Evolutionary conservation across 129 eudicot genomes (phyloP).

Genomic region (Tagetes patula): DNA sequence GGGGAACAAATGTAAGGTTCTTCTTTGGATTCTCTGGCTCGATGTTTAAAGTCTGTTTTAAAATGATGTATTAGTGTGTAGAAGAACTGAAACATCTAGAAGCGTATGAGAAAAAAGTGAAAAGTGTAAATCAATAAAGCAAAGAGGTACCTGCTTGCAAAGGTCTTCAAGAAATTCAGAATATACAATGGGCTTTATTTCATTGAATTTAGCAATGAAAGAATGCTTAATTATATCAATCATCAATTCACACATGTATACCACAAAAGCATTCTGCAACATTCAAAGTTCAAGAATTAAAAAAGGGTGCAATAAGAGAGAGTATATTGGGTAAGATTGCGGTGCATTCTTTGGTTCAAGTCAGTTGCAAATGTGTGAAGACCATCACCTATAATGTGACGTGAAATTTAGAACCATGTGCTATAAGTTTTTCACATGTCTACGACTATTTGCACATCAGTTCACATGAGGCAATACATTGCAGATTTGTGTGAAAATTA

Average conservation of each 20-base stretch:
- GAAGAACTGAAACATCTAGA: not conserved
- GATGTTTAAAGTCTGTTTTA: slow-evolving; percentile 64
- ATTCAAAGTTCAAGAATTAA: slow-evolving; percentile 14
- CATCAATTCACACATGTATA: slow-evolving; percentile 77
- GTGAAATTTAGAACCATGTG: not conserved
- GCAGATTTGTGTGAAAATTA: slow-evolving; percentile 8
- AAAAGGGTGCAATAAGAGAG: slow-evolving; percentile 2
- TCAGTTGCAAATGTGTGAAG: slow-evolving; percentile 10
- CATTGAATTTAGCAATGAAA: slow-evolving; percentile 88
- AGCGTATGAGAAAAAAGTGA: not conserved
- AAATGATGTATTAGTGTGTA: slow-evolving; percentile 1
- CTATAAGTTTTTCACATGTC: not conserved
- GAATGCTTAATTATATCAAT: slow-evolving; percentile 93
- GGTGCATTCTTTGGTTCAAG: slow-evolving; percentile 10
- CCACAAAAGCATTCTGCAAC: slow-evolving; percentile 89
- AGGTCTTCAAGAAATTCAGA: slow-evolving; percentile 98
- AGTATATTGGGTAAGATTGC: slow-evolving; percentile 11
- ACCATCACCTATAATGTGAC: not conserved
- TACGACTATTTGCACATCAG: slow-evolving; percentile 9
- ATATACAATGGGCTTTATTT: slow-evolving; percentile 78
- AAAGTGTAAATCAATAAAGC: slow-evolving; percentile 7
- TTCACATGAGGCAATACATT: not conserved
- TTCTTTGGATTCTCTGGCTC: slow-evolving; percentile 67
- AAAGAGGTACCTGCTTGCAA: slow-evolving; percentile 81
- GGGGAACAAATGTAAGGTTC: slow-evolving; percentile 78